Conservation (phyloP, 768 basidiomycete species). For the Boletus huronensis region DNA sequence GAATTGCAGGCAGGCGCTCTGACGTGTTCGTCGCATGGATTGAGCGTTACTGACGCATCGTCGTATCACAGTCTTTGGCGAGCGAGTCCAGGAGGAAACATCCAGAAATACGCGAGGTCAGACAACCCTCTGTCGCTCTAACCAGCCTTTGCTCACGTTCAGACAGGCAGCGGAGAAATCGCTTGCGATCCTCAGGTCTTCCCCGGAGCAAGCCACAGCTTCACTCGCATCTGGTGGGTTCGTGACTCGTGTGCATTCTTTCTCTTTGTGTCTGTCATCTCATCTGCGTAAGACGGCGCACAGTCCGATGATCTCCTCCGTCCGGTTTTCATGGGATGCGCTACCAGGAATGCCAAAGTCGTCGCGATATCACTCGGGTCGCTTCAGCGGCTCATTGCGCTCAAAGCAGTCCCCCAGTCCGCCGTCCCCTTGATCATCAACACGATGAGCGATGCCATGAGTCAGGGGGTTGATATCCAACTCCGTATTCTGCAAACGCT, state of each 20-base stretch:
- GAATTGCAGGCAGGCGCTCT: slow-evolving; percentile 57
- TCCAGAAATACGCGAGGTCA: slow-evolving; percentile 91
- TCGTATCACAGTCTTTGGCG: slow-evolving; percentile 66
- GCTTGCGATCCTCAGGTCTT: slow-evolving; percentile 71
- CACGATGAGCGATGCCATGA: slow-evolving; percentile 85
- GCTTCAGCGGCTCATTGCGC: slow-evolving; percentile 82
- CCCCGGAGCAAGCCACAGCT: slow-evolving; percentile 73
- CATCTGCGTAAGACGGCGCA: slow-evolving; percentile 53
- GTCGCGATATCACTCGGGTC: slow-evolving; percentile 90
- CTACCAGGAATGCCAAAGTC: slow-evolving; percentile 91
- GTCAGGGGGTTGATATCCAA: slow-evolving; percentile 96
- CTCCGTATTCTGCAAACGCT: slow-evolving; percentile 90
- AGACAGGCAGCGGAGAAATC: slow-evolving; percentile 83
- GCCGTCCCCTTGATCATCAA: slow-evolving; percentile 76
- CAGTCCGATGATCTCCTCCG: slow-evolving; percentile 78
- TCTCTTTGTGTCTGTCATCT: slow-evolving; percentile 3
- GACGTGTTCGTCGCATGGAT: neutral
- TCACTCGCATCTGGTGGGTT: slow-evolving; percentile 67
- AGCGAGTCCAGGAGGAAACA: slow-evolving; percentile 87
- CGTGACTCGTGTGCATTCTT: slow-evolving; percentile 19
- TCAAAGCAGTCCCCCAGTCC: slow-evolving; percentile 79
- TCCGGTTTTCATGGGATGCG: slow-evolving; percentile 92
- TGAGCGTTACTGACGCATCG: slow-evolving; percentile 3
- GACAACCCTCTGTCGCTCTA: neutral
- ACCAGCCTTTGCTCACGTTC: slow-evolving; percentile 6